Conservation (phyloP, 2,329 filamentous ascomycete species). For the Penicillium digitatum region DNA sequence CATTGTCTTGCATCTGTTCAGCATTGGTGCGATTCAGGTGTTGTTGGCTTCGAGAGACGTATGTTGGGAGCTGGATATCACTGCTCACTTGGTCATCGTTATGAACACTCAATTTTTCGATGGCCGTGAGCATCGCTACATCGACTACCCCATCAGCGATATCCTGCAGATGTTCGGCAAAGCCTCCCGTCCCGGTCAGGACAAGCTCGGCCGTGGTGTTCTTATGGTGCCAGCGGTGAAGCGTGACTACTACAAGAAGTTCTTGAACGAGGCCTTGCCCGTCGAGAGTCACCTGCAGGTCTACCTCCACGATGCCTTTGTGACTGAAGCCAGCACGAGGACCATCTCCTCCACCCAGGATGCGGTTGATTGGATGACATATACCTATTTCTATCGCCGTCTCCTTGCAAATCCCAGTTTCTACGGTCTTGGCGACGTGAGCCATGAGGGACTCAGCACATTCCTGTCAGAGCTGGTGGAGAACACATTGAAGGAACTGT, state of each 20-base stretch:
- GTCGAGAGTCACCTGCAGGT: constrained; percentile 91
- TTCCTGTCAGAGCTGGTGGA: constrained; percentile 95
- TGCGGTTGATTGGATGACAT: constrained; percentile 96
- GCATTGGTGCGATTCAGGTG: constrained; percentile 83
- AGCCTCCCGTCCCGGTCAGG: constrained; percentile 71
- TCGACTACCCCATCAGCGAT: constrained; percentile 92
- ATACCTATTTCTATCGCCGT: constrained; percentile 96
- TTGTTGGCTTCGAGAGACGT: constrained; percentile 79
- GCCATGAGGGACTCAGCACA: constrained; percentile 87
- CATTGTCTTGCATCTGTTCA: constrained; percentile 89
- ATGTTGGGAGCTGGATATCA: constrained; percentile 90
- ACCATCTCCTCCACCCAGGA: constrained; percentile 94
- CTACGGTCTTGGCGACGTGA: constrained; percentile 83
- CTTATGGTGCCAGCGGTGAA: constrained; percentile 93
- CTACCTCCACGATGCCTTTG: constrained; percentile 91
- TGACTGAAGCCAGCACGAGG: constrained; percentile 93
- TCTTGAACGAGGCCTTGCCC: constrained; percentile 89
- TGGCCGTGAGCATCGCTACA: constrained; percentile 91
- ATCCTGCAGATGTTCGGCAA: constrained; percentile 98
- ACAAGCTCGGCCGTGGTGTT: constrained; percentile 82
- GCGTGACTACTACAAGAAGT: constrained; percentile 98
- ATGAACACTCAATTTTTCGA: constrained; percentile 99
- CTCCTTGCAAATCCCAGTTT: constrained; percentile 94
- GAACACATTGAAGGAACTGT: constrained; percentile 81
- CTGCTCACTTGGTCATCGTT: constrained; percentile 84